A percentile compares a stretch with the other conserved stretches of the same genome.
phyloP scores from a whole-genome alignment of 1,284 basidiomycete species.

The Cystobasidiaceae sp. region DNA sequence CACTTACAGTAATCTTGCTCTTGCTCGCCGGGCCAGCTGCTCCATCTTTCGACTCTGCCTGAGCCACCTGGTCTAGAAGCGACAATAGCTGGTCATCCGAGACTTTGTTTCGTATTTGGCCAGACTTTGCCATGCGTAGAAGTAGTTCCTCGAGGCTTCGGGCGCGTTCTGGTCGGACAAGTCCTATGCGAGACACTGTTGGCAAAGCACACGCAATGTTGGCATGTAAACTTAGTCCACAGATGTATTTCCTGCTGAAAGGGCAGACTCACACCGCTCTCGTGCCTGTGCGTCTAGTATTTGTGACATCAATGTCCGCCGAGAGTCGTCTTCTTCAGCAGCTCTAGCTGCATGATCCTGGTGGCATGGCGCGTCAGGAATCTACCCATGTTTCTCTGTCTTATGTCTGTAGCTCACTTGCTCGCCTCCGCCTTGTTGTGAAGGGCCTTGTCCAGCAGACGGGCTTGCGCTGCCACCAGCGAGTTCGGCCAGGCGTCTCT shows the following conservation, averaged over 20 bases:
- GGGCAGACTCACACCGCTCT: slow-evolving; percentile 64
- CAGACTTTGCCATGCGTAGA: slow-evolving; percentile 82
- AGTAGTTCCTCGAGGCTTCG: slow-evolving; percentile 79
- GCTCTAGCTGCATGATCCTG: slow-evolving; percentile 44
- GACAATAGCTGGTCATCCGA: slow-evolving; percentile 84
- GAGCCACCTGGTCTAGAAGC: slow-evolving; percentile 78
- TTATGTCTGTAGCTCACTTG: no score
- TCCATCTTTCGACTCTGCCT: slow-evolving; percentile 25
- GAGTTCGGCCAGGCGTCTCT: slow-evolving; percentile 42
- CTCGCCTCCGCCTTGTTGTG: slow-evolving; percentile 44
- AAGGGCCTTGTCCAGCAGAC: neutral
- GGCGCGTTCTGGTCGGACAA: slow-evolving; percentile 84
- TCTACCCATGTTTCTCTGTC: no score
- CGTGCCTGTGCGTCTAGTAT: slow-evolving; percentile 80
- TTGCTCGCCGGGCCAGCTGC: neutral
- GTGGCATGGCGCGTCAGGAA: no score
- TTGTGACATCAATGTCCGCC: slow-evolving; percentile 71
- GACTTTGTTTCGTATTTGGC: slow-evolving; percentile 81
- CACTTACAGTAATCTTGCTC: slow-evolving; percentile 30
- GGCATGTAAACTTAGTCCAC: slow-evolving; percentile 33
- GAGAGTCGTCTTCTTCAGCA: slow-evolving; percentile 47
- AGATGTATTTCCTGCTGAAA: slow-evolving; percentile 3
- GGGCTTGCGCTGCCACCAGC: slow-evolving; percentile 28
- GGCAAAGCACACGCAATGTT: neutral
- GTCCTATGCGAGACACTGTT: slow-evolving; percentile 78